These are phyloP conservation scores for Beta corolliflora DNA, from an alignment of 179 eudicot species.

Conservation along the genomic window DNA sequence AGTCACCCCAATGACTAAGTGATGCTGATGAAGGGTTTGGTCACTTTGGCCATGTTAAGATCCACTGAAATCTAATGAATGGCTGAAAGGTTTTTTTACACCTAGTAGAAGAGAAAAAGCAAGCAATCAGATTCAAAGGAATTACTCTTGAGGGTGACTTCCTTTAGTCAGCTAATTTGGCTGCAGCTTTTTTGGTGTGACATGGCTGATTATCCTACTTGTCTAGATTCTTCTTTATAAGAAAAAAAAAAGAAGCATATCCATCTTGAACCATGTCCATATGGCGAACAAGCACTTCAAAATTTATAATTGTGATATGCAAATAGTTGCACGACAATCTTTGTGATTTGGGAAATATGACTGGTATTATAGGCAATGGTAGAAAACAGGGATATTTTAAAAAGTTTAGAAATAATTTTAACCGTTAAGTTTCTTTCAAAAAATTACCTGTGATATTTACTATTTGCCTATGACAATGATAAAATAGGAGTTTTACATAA, in stretches of 20 bases:
- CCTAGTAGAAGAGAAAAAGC: constrained; percentile 12
- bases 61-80: constrained; percentile 28
- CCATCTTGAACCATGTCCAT: constrained; percentile 13
- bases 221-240: constrained; percentile 28
- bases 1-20: constrained; percentile 41
- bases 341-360: too few relatives aligned
- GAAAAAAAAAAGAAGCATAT: not conserved
- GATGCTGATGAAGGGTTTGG: constrained; percentile 39
- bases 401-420: too few relatives aligned
- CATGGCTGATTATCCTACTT: constrained; percentile 35
- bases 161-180: constrained; percentile 36
- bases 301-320: too few relatives aligned
- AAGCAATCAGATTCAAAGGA: constrained; percentile 23
- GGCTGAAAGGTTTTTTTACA: constrained; percentile 18
- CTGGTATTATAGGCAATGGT: too few relatives aligned
- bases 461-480: too few relatives aligned
- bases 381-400: too few relatives aligned
- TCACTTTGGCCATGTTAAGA: constrained; percentile 49
- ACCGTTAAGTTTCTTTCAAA: too few relatives aligned
- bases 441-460: too few relatives aligned
- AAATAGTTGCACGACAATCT: too few relatives aligned
- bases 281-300: not conserved
- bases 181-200: constrained; percentile 33
- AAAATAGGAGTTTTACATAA: not conserved
- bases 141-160: constrained; percentile 8